Base-by-base conservation (phyloP, 495 filamentous ascomycete species). In the Hypoxylon subgilvum region DNA sequence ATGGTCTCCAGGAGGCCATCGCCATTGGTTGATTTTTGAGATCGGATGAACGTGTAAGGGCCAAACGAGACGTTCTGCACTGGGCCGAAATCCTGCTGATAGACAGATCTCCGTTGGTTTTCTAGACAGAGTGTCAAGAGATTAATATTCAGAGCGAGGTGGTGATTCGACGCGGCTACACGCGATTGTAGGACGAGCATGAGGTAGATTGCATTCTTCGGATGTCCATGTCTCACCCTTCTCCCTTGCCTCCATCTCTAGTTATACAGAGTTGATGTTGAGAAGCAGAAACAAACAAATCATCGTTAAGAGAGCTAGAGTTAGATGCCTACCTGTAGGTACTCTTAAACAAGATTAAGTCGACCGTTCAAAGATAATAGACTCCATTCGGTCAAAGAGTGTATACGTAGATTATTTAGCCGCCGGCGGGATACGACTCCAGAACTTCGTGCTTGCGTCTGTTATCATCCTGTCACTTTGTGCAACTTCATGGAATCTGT, bases 221-320 rank as follows among this genome's bases (percentile, higher is more conserved):
- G 36, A 35, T 32, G 54, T 31, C 28, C 44, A 45, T 52, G 34
- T 50, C 44, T 50, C 22, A 36, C 36, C 54, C 3, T 48, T 38
- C 49, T 48, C 43, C 49, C 44, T 58, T 64, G 36, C 52, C 30
- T 52, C 44, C 36, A n/a, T n/a, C n/a, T n/a, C n/a, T n/a, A n/a
- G n/a, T n/a, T n/a, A n/a, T n/a, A n/a, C n/a, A n/a, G n/a, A n/a
- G n/a, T n/a, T n/a, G n/a, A n/a, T n/a, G n/a, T n/a, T n/a, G n/a
- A n/a, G n/a, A n/a, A n/a, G n/a, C n/a, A n/a, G n/a, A n/a, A n/a
- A n/a, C n/a, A n/a, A 7, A 18, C 13, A 40, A 40, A 32, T 27
- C n/a, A 10, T 22, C 28, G 17, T 42, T 32, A 17, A 34, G 42
- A 7, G 8, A 17, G n/a, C 16, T 14, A 17, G 21, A 44, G 22